Conservation (phyloP, 495 filamentous ascomycete genomes). For the Xylaria venustula region DNA sequence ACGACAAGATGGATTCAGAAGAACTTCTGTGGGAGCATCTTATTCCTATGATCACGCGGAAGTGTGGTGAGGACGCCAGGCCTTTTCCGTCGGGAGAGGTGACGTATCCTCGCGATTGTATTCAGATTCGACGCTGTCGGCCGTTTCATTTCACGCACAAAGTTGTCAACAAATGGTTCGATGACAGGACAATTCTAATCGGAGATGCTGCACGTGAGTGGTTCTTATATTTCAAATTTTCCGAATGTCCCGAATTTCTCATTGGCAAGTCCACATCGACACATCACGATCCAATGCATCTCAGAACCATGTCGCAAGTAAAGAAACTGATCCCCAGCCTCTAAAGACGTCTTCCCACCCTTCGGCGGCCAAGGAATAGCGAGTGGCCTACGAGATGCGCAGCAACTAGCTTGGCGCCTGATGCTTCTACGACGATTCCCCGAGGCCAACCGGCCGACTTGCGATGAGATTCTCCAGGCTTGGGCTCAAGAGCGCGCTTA, state of each 20-base stretch:
- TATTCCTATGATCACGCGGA: constrained; percentile 29
- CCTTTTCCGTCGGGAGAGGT: constrained; percentile 27
- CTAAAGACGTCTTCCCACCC: constrained; percentile 51
- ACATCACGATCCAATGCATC: not conserved
- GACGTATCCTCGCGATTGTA: constrained; percentile 48
- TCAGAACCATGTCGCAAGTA: not conserved
- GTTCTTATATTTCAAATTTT: not conserved
- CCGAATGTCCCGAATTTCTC: no score
- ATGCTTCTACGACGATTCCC: constrained; percentile 32
- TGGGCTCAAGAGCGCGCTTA: constrained; percentile 28
- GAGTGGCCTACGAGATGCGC: constrained; percentile 41
- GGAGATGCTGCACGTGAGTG: constrained; percentile 46
- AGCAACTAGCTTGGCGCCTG: constrained; percentile 49
- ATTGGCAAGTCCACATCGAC: no score
- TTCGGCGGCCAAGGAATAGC: constrained; percentile 57
- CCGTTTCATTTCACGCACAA: constrained; percentile 49
- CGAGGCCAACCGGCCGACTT: not conserved
- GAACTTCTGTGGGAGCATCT: constrained; percentile 30
- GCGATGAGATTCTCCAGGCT: constrained; percentile 17
- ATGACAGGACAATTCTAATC: constrained; percentile 43
- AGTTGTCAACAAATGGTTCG: constrained; percentile 53
- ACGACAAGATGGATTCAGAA: constrained; percentile 25
- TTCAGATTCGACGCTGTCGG: constrained; percentile 48
- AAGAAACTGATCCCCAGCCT: constrained; percentile 2
- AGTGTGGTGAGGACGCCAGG: constrained; percentile 5